These are phyloP conservation scores for Lentinus polychrous DNA, from an alignment of 1,284 basidiomycete genomes.

Conservation along the genomic window DNA sequence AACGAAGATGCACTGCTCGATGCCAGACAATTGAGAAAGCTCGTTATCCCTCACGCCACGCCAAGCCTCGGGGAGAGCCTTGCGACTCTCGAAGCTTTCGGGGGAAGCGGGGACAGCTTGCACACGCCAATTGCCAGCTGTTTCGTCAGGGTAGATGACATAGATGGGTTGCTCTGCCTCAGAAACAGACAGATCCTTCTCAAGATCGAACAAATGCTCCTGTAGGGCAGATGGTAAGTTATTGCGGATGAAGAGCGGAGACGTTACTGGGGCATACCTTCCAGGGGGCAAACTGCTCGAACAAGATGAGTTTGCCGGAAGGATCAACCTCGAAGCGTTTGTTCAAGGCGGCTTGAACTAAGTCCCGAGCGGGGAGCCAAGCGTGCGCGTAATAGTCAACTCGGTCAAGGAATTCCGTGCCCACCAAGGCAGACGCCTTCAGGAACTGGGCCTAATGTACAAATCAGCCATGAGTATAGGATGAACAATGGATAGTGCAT, in stretches of 20 bases:
- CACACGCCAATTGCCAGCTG: slow-evolving; percentile 78
- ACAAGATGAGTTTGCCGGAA: slow-evolving; percentile 74
- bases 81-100: slow-evolving; percentile 87
- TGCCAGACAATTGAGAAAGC: slow-evolving; percentile 69
- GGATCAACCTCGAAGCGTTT: slow-evolving; percentile 60
- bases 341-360: slow-evolving; percentile 68
- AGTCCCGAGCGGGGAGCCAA: slow-evolving; percentile 89
- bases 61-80: slow-evolving; percentile 91
- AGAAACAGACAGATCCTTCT: slow-evolving; percentile 45
- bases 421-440: slow-evolving; percentile 78
- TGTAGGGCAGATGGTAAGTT: slow-evolving; percentile 27
- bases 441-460: slow-evolving; percentile 62
- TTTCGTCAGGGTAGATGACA: slow-evolving; percentile 87
- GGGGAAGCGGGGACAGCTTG: slow-evolving; percentile 85
- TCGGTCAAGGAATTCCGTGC: slow-evolving; percentile 79
- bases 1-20: slow-evolving; percentile 85
- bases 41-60: slow-evolving; percentile 85
- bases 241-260: neutral
- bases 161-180: slow-evolving; percentile 62
- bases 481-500: neutral
- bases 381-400: slow-evolving; percentile 82
- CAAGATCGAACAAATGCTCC: slow-evolving; percentile 91
- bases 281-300: slow-evolving; percentile 82
- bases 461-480: neutral
- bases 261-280: slow-evolving; percentile 45